Conservation (phyloP, 257 asterid species). For the Parsonsia alboflavescens region DNA sequence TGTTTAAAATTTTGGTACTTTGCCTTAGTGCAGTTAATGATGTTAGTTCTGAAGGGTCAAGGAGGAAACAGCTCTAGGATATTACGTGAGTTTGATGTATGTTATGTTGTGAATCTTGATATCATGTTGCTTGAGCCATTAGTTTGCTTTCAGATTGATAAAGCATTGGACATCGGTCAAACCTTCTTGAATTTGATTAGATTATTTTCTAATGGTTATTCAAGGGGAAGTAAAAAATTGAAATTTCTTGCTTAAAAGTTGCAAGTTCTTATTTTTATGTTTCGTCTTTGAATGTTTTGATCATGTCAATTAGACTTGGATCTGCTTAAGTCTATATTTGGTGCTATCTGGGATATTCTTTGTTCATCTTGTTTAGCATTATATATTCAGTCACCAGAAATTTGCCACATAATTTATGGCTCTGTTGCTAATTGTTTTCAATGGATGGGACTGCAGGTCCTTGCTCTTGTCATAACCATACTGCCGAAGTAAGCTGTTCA, state of each 20-base stretch:
- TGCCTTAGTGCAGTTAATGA: not conserved
- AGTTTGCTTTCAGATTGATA: not conserved
- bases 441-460: slow-evolving; percentile 32
- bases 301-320: not conserved
- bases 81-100: not conserved
- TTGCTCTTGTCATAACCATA: slow-evolving; percentile 40
- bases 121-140: not conserved
- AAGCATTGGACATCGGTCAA: not conserved
- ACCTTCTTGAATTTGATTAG: not conserved
- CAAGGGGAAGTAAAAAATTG: not conserved
- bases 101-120: not conserved
- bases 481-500: slow-evolving; percentile 53
- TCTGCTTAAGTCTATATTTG: not conserved
- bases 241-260: not conserved
- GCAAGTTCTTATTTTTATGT: not conserved
- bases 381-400: not conserved
- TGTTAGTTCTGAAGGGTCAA: not conserved
- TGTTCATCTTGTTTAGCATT: not conserved
- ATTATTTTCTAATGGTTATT: not conserved
- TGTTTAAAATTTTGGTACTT: not conserved
- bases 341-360: not conserved
- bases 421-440: not conserved
- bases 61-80: not conserved
- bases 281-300: not conserved
- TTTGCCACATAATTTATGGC: not conserved